Percentiles rank a stretch among this genome's conserved stretches.
phyloP scores from a whole-genome alignment of 257 asterid species.

The Lantana camara region DNA sequence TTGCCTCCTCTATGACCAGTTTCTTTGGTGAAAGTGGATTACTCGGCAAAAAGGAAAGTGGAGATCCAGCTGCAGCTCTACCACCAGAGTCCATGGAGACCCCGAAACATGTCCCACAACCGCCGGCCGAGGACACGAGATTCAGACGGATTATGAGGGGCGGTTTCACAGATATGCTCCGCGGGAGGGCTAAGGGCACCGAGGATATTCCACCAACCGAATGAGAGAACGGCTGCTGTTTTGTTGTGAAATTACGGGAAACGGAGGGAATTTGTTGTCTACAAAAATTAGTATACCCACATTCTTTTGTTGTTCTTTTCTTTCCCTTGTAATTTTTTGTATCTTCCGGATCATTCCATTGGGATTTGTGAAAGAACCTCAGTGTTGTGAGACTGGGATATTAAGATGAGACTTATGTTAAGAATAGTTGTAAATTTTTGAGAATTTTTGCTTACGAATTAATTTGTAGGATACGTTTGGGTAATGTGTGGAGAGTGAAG shows the following conservation, averaged over 20 bases:
- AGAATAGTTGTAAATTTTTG: no score
- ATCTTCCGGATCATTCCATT: slow-evolving; percentile 4
- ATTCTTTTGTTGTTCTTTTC: not conserved
- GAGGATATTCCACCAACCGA: slow-evolving; percentile 57
- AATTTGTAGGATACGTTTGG: no score
- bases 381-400: not conserved
- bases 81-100: slow-evolving; percentile 40
- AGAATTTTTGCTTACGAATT: no score
- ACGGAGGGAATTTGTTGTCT: slow-evolving; percentile 11
- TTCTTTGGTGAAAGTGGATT: slow-evolving; percentile 89
- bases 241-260: slow-evolving; percentile 24
- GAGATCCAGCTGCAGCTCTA: slow-evolving; percentile 39
- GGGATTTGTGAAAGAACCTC: slow-evolving; percentile 17
- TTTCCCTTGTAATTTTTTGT: not conserved
- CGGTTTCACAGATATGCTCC: slow-evolving; percentile 84
- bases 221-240: slow-evolving; percentile 24
- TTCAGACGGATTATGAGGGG: slow-evolving; percentile 92
- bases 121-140: slow-evolving; percentile 82
- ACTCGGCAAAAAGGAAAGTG: slow-evolving; percentile 71
- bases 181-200: slow-evolving; percentile 64
- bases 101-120: slow-evolving; percentile 39
- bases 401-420: no score
- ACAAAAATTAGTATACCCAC: not conserved
- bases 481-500: no score
- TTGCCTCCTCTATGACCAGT: slow-evolving; percentile 81